phyloP scores from a whole-genome alignment of 108 stramenopile genomes.

The Stephanodiscus minutulus region DNA sequence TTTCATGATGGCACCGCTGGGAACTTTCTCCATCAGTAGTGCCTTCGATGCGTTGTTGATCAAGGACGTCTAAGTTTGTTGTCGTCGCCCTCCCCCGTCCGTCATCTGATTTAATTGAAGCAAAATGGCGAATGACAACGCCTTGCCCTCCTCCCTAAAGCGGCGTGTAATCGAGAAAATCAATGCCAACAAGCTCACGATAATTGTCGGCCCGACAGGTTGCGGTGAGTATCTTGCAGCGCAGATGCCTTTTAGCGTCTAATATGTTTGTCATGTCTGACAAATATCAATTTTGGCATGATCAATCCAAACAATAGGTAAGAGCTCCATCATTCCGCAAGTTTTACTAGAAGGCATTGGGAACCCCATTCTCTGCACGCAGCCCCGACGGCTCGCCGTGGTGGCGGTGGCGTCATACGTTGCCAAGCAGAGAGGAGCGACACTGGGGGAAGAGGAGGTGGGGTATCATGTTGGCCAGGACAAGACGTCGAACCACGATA shows the following conservation, averaged over 20 bases:
- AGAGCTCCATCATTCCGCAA: slow-evolving; percentile 41
- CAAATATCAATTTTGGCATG: too few relatives aligned
- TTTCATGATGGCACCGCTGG: too few relatives aligned
- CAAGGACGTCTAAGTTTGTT: too few relatives aligned
- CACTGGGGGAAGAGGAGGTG: slow-evolving; percentile 47
- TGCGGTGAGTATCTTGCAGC: slow-evolving; percentile 21
- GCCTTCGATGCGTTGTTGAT: too few relatives aligned
- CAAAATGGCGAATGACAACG: slow-evolving; percentile 4
- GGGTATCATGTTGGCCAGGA: slow-evolving; percentile 60
- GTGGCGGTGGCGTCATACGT: slow-evolving; percentile 49
- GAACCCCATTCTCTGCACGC: slow-evolving; percentile 48
- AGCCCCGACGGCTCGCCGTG: slow-evolving; percentile 53
- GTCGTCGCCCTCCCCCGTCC: too few relatives aligned
- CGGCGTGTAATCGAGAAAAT: slow-evolving; percentile 28
- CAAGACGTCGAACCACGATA: slow-evolving; percentile 5
- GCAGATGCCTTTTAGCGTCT: too few relatives aligned
- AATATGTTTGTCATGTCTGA: too few relatives aligned
- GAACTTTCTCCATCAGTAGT: too few relatives aligned
- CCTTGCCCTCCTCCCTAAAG: slow-evolving; percentile 25
- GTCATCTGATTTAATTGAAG: not conserved
- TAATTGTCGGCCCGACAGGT: slow-evolving; percentile 50
- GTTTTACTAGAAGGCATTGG: slow-evolving; percentile 40
- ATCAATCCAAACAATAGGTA: not conserved
- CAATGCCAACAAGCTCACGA: slow-evolving; percentile 35
- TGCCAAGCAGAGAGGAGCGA: slow-evolving; percentile 26